These are phyloP conservation scores for Kipferlia bialata DNA, from an alignment of 78 protist species.

Conservation along the genomic window DNA sequence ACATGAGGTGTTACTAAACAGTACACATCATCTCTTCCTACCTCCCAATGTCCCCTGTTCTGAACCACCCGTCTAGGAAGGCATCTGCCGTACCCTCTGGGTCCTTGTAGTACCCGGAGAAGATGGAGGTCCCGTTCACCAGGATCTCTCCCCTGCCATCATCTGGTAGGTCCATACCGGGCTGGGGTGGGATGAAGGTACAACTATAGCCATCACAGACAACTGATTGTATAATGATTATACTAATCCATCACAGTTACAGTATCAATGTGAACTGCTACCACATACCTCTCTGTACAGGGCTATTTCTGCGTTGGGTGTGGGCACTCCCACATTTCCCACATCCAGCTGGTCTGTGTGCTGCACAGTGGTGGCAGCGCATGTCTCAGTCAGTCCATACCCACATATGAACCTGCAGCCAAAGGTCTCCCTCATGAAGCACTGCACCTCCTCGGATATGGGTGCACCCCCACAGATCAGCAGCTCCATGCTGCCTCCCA, in stretches of 20 bases:
- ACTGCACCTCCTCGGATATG: neutral
- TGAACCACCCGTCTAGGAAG: slow-evolving; percentile 1
- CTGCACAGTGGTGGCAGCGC: neutral
- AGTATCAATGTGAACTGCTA: too few species aligned
- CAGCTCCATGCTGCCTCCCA: neutral
- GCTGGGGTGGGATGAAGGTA: neutral
- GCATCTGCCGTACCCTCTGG: neutral
- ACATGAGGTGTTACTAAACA: too few species aligned
- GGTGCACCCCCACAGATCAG: neutral
- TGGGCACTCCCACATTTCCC: neutral
- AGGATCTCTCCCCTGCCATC: neutral
- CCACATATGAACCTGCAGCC: neutral
- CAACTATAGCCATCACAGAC: too few species aligned
- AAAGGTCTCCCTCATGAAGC: neutral
- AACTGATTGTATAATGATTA: too few species aligned
- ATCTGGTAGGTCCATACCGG: neutral
- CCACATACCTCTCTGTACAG: too few species aligned
- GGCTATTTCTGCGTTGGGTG: neutral
- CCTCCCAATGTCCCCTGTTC: slow-evolving; percentile 7
- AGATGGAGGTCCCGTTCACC: neutral
- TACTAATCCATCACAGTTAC: too few species aligned
- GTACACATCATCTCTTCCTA: too few species aligned
- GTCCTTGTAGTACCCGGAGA: neutral
- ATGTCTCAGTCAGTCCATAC: neutral
- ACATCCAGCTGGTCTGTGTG: neutral